Evolutionary conservation across 164 flowering plant genomes (phyloP), one percentile per base, ranked within the genome.

Genomic region (Aristolochia contorta): DNA sequence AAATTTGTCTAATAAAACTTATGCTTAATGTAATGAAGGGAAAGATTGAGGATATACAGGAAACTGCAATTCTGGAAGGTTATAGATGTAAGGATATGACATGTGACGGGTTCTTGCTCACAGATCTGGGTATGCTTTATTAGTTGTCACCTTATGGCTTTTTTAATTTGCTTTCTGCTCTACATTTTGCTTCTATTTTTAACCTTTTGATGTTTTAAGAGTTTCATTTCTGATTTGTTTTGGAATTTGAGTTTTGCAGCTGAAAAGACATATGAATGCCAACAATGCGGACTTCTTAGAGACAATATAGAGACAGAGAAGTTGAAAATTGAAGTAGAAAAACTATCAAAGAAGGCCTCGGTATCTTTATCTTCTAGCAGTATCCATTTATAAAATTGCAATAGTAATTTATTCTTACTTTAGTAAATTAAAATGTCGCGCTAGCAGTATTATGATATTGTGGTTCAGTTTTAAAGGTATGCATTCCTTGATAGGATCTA

Each of bases 31-130:
- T 68, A 50, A 71, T 67, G 57, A 74, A 94, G 99, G 96, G 88
- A 24, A 76, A 78, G 50, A 18, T 33, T 70, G 89, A 83, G 63
- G 97, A 91, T 72, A 72, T 89, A 60, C 59, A 67, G 75, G 99
- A 91, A 81, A 89, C 84, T 84, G 86, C 96, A 49, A 57, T 83
- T 57, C 61, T 91, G 65, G 99, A 94, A 80, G 99, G 99, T 45
- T 91, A 86, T 68, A 67, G 84, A 58, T 94, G 99, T 76, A 76
- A 64, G 67, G 74, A 78, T 63, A 70, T 67, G 57, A 57, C 57
- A 47, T 94, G 97, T 70, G 61, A 20, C 73, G 96, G 99, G 33
- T 83, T 81, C 74, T 71, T 94, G 76, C 83, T 94, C 41, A 84
- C 83, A 50, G 80, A 81, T 69, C 54, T 85, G 71, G 96, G 99